Evolutionary conservation across 257 asterid genomes (phyloP).

Genomic region (Lithospermum erythrorhizon): DNA sequence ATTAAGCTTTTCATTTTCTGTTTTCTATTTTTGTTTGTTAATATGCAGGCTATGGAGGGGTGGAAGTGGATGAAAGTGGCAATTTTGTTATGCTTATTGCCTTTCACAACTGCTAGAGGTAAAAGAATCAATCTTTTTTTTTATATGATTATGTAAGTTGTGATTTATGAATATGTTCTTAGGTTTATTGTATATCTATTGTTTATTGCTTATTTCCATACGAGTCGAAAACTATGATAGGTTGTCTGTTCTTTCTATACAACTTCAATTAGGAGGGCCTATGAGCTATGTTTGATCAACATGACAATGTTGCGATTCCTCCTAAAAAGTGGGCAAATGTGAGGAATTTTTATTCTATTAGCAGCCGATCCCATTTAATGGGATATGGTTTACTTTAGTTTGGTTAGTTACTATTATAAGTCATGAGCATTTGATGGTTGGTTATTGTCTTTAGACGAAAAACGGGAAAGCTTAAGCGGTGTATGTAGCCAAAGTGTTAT

Average conservation of each 20-base stretch:
- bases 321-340: not conserved
- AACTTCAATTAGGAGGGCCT: not conserved
- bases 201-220: no score
- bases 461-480: not conserved
- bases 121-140: not conserved
- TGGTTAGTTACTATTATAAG: not conserved
- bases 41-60: slow-evolving; percentile 22
- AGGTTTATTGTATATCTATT: not conserved
- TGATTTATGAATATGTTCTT: not conserved
- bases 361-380: no score
- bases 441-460: not conserved
- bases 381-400: no score
- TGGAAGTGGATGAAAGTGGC: slow-evolving; percentile 21
- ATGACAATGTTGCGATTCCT: no score
- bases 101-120: slow-evolving; percentile 30
- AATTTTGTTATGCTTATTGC: slow-evolving; percentile 18
- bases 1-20: not conserved
- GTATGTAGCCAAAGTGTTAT: not conserved
- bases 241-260: not conserved
- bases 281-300: no score
- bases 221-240: not conserved
- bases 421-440: not conserved
- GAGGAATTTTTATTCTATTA: not conserved
- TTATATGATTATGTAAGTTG: not conserved
- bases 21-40: not conserved